Evolutionary conservation across 2,329 filamentous ascomycete genomes (phyloP).

Genomic region (Fusarium zealandicum): DNA sequence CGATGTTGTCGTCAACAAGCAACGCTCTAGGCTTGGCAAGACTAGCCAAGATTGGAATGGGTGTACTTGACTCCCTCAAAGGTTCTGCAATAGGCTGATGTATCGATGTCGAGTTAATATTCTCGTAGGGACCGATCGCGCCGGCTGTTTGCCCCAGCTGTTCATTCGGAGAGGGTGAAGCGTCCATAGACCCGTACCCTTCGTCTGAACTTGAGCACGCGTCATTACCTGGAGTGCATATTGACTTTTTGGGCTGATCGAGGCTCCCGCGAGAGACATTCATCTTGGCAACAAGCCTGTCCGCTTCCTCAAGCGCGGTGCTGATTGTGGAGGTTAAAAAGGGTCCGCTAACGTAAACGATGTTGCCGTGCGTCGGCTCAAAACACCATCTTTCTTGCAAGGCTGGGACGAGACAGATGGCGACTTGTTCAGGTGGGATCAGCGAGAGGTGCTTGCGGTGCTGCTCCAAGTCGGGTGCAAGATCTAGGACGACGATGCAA

Average conservation of each 20-base stretch:
- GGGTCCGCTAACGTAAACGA: slow-evolving; percentile 22
- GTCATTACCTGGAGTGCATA: neutral
- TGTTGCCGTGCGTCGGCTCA: neutral
- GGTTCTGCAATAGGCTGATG: neutral
- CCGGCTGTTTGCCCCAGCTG: neutral
- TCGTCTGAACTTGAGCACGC: neutral
- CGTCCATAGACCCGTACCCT: neutral
- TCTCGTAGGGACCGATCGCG: neutral
- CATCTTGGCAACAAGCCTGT: neutral
- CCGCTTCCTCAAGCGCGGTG: slow-evolving; percentile 22
- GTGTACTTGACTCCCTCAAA: neutral
- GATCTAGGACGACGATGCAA: slow-evolving; percentile 27
- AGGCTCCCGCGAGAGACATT: rapidly evolving
- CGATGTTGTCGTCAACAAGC: slow-evolving; percentile 57
- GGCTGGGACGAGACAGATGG: slow-evolving; percentile 25
- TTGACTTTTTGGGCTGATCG: neutral
- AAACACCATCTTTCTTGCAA: neutral
- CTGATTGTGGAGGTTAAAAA: slow-evolving; percentile 19
- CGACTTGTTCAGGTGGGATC: slow-evolving; percentile 12
- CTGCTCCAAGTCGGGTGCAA: slow-evolving; percentile 2
- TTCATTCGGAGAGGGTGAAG: neutral
- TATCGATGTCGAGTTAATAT: neutral
- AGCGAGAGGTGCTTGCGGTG: neutral
- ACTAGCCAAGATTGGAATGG: neutral
- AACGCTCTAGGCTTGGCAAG: slow-evolving; percentile 41